phyloP scores from a whole-genome alignment of 345 rosid genomes.

The Hypericum androsaemum region DNA sequence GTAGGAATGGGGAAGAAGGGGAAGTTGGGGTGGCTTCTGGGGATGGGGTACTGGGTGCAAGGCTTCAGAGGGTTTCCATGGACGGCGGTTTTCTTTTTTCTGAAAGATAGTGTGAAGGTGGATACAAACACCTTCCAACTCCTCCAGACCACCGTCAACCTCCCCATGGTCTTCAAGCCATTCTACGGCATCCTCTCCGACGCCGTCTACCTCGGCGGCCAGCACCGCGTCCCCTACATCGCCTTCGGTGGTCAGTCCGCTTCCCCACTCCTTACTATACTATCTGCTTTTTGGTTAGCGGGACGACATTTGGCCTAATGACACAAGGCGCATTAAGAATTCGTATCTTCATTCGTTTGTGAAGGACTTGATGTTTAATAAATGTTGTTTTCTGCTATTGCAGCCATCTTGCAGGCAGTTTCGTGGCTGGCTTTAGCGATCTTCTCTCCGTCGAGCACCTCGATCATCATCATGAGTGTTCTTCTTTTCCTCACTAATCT shows the following conservation, averaged over 20 bases:
- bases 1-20: too few species aligned
- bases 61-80: conserved; percentile 89
- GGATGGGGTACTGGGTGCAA: conserved; percentile 72
- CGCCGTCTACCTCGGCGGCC: conserved; percentile 56
- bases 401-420: conserved; percentile 77
- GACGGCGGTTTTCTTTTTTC: conserved; percentile 70
- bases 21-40: conserved; percentile 33
- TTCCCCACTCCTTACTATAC: too few species aligned
- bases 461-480: conserved; percentile 37
- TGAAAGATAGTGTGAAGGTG: conserved; percentile 69
- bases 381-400: conserved; percentile 7
- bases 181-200: conserved; percentile 72
- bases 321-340: too few species aligned
- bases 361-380: too few species aligned
- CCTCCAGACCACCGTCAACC: conserved; percentile 71
- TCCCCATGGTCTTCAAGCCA: conserved; percentile 89
- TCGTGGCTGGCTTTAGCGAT: conserved; percentile 72
- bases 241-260: conserved; percentile 64
- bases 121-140: conserved; percentile 75
- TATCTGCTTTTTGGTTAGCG: too few species aligned
- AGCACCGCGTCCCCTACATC: conserved; percentile 87
- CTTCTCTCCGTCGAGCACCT: conserved; percentile 48
- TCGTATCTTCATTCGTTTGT: too few species aligned
- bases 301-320: too few species aligned
- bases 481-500: conserved; percentile 76